A percentile compares a stretch with the other conserved stretches of the same genome.
These are phyloP conservation scores for Eragrostis nindensis DNA, from an alignment of 176 grass and related monocot species.

Conservation along the genomic window DNA sequence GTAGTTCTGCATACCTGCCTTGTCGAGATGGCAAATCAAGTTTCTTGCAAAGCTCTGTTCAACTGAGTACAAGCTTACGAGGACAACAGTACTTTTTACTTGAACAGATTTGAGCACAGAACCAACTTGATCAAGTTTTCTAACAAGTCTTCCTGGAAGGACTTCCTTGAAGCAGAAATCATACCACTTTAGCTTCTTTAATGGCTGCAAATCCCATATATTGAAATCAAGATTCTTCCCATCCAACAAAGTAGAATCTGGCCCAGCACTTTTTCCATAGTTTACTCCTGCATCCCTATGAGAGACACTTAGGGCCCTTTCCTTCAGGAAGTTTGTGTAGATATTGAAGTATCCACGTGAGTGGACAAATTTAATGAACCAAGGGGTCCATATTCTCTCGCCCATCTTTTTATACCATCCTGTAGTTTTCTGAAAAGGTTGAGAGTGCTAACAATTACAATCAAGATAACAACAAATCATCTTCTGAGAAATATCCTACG, in stretches of 20 bases:
- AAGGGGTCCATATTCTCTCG: conserved; percentile 98
- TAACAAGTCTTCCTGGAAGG: conserved; percentile 64
- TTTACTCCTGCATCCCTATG: conserved; percentile 96
- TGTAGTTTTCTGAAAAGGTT: conserved; percentile 79
- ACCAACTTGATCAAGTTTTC: conserved; percentile 62
- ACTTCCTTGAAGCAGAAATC: conserved; percentile 86
- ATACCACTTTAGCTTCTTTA: conserved; percentile 70
- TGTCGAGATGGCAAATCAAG: conserved; percentile 88
- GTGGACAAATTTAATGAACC: conserved; percentile 98
- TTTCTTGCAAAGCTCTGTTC: conserved; percentile 65
- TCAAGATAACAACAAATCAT: conserved; percentile 39
- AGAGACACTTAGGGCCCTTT: conserved; percentile 87
- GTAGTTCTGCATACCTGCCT: conserved; percentile 64
- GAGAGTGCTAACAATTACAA: neutral
- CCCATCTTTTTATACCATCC: conserved; percentile 98
- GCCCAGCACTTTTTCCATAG: conserved; percentile 82
- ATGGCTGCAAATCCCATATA: conserved; percentile 61
- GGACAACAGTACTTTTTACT: conserved; percentile 54
- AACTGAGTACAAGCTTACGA: conserved; percentile 70
- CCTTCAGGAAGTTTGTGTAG: conserved; percentile 83
- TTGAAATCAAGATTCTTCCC: conserved; percentile 71
- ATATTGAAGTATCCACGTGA: conserved; percentile 92
- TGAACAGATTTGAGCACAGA: conserved; percentile 62
- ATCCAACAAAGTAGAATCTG: conserved; percentile 87
- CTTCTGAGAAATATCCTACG: conserved; percentile 7